phyloP scores from a whole-genome alignment of 2,329 filamentous ascomycete genomes.

The Paradendryphiella salina region DNA sequence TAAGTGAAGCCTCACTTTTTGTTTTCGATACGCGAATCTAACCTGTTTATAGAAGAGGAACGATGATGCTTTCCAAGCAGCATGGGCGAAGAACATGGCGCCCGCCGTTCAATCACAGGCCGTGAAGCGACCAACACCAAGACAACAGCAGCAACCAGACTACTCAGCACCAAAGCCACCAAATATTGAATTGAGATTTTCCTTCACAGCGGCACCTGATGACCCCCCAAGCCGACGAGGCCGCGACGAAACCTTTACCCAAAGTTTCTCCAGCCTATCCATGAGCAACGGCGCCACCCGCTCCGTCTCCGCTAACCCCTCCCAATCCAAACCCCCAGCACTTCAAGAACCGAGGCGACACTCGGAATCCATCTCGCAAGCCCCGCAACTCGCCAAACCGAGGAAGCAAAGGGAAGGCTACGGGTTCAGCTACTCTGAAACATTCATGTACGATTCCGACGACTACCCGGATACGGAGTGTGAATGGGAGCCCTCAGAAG shows the following conservation, averaged over 20 bases:
- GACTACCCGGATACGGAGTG: conserved; percentile 31
- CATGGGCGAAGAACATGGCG: background rate
- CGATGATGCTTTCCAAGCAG: background rate
- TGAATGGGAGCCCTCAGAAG: conserved; percentile 13
- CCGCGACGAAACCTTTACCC: conserved; percentile 1
- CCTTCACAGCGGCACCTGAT: conserved; percentile 12
- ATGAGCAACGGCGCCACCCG: background rate
- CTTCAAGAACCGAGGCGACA: background rate
- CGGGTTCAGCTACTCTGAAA: conserved; percentile 32
- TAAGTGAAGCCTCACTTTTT: background rate
- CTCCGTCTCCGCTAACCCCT: background rate
- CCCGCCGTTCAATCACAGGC: background rate
- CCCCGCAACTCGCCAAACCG: conserved; percentile 19
- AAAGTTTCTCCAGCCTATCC: conserved; percentile 10
- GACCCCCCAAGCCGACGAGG: background rate
- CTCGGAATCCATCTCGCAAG: background rate
- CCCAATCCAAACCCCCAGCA: background rate
- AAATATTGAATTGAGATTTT: conserved; percentile 23
- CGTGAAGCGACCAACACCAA: background rate
- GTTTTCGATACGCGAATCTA: background rate
- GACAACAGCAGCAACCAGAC: background rate
- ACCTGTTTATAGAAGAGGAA: conserved; percentile 1
- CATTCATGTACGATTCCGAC: conserved; percentile 27
- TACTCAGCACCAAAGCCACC: conserved; percentile 1
- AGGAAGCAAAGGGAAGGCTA: conserved; percentile 28